phyloP scores from a whole-genome alignment of 2,329 filamentous ascomycete genomes.

The Fusarium papillatum region DNA sequence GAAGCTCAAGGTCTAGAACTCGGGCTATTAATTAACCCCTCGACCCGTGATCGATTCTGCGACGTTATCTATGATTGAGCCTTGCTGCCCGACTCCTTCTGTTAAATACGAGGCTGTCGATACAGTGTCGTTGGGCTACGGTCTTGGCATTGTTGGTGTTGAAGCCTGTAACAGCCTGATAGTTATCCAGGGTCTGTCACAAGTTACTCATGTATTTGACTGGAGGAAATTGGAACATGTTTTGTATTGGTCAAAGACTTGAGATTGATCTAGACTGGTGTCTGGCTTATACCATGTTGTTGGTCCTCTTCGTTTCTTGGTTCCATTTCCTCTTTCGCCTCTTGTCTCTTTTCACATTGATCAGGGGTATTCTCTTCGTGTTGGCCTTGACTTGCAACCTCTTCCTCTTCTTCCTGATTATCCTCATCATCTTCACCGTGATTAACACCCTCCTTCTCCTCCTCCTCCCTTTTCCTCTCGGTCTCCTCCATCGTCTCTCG shows the following conservation, averaged over 20 bases:
- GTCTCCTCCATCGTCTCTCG: constrained; percentile 14
- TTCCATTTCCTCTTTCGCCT: neutral
- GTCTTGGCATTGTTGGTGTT: neutral
- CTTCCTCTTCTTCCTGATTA: neutral
- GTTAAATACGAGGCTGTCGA: neutral
- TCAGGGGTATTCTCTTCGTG: neutral
- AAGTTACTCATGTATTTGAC: neutral
- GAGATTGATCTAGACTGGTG: neutral
- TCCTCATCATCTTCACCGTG: neutral
- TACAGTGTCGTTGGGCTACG: neutral
- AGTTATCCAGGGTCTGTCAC: neutral
- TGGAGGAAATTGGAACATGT: neutral
- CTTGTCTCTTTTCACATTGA: neutral
- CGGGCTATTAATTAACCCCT: constrained; percentile 11
- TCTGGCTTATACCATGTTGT: neutral
- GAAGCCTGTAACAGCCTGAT: neutral
- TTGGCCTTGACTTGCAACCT: neutral
- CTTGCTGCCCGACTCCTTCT: neutral
- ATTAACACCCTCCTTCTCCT: neutral
- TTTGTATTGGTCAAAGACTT: neutral
- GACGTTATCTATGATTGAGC: neutral
- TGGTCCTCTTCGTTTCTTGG: neutral
- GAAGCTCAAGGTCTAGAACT: constrained; percentile 12
- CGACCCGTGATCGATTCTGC: neutral
- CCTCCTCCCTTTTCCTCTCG: too few relatives aligned